A percentile compares a stretch with the other conserved stretches of the same genome.
Conservation (phyloP, 2,329 filamentous ascomycete species). For the Didymella sp. region DNA sequence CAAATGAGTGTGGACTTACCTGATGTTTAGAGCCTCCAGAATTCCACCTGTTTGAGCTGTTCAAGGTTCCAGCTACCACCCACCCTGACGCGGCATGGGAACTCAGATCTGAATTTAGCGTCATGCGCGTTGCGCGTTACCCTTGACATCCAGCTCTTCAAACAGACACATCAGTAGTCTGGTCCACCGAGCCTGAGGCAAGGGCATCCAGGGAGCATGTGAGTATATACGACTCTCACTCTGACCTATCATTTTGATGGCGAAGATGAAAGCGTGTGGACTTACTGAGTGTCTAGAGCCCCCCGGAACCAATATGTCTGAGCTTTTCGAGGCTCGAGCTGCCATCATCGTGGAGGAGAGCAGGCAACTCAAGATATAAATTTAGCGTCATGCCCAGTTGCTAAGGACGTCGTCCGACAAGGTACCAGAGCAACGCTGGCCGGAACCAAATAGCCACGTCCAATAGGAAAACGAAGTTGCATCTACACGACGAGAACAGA, state of each 20-base stretch:
- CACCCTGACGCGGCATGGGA: too few species aligned
- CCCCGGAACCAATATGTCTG: background rate
- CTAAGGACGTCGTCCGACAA: background rate
- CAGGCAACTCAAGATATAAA: background rate
- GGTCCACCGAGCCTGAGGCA: too few species aligned
- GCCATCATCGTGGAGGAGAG: background rate
- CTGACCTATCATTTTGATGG: background rate
- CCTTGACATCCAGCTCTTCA: too few species aligned
- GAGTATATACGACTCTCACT: background rate
- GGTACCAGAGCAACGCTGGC: background rate
- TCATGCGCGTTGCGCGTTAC: too few species aligned
- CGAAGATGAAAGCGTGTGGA: background rate
- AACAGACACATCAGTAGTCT: too few species aligned
- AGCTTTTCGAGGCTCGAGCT: background rate
- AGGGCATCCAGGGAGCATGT: too few species aligned
- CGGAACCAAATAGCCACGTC: background rate
- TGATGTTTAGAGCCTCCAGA: background rate
- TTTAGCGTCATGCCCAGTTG: background rate
- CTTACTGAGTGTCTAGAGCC: background rate
- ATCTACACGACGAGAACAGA: background rate
- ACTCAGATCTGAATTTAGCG: too few species aligned
- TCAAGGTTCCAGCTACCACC: background rate
- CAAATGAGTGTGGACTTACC: background rate
- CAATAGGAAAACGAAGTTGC: background rate
- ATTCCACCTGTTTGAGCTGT: background rate